phyloP scores from a whole-genome alignment of 1,284 basidiomycete species.

The Cryptococcus depauperatus region DNA sequence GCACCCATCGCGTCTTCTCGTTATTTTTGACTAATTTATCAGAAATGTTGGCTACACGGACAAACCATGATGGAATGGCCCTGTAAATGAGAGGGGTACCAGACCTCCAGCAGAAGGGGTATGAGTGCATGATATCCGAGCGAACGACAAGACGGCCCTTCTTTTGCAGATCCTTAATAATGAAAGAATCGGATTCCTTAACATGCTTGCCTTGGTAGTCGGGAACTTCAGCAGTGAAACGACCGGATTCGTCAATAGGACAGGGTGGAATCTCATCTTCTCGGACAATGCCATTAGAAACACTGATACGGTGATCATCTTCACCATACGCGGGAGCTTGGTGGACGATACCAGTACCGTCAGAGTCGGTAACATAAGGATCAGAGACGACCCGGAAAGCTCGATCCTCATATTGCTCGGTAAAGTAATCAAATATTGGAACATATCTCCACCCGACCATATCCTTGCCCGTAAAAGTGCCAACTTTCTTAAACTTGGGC shows the following conservation, averaged over 20 bases:
- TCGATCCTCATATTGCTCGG: slow-evolving; percentile 85
- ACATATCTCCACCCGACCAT: slow-evolving; percentile 95
- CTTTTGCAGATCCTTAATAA: slow-evolving; percentile 84
- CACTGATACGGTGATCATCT: slow-evolving; percentile 91
- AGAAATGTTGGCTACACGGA: slow-evolving; percentile 74
- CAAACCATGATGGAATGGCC: slow-evolving; percentile 94
- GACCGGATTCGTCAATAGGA: slow-evolving; percentile 83
- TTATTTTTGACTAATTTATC: slow-evolving; percentile 88
- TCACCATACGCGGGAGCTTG: slow-evolving; percentile 98
- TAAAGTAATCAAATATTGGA: slow-evolving; percentile 95
- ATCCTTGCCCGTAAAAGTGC: slow-evolving; percentile 76
- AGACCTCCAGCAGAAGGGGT: slow-evolving; percentile 99
- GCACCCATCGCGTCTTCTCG: slow-evolving; percentile 88
- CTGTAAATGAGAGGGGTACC: slow-evolving; percentile 94
- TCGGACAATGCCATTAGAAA: slow-evolving; percentile 71
- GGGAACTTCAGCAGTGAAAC: slow-evolving; percentile 79
- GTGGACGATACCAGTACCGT: slow-evolving; percentile 97
- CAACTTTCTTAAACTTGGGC: slow-evolving; percentile 89
- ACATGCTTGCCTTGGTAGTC: slow-evolving; percentile 88
- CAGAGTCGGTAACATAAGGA: slow-evolving; percentile 85
- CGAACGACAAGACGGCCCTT: slow-evolving; percentile 84
- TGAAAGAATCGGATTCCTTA: slow-evolving; percentile 91
- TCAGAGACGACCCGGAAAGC: slow-evolving; percentile 87
- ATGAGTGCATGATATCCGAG: slow-evolving; percentile 77
- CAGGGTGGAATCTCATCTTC: slow-evolving; percentile 91